Evolutionary conservation across 495 filamentous ascomycete genomes (phyloP).

Genomic region (Oidiodendron maius): DNA sequence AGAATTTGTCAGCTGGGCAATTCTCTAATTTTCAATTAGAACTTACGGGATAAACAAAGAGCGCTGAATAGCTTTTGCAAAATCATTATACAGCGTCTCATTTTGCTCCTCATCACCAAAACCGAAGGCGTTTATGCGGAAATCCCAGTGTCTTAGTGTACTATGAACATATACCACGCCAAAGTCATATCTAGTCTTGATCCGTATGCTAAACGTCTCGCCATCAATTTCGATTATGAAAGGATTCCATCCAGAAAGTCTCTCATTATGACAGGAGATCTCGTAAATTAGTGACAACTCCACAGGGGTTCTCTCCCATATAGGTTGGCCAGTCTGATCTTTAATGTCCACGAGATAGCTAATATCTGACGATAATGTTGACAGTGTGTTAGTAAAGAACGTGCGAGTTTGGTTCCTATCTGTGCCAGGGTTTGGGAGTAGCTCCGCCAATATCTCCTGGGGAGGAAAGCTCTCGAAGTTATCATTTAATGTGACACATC

Average conservation of each 20-base stretch:
- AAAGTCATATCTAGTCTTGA: slow-evolving; percentile 17
- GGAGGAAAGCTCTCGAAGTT: background rate
- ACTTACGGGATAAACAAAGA: slow-evolving; percentile 34
- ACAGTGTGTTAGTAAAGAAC: slow-evolving; percentile 38
- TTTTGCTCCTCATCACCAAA: slow-evolving; percentile 13
- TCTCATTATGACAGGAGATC: slow-evolving; percentile 25
- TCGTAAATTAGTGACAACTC: slow-evolving; percentile 38
- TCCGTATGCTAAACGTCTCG: slow-evolving; percentile 17
- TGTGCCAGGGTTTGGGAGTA: background rate
- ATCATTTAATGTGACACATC: slow-evolving; percentile 14
- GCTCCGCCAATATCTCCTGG: background rate
- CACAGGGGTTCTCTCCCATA: slow-evolving; percentile 6
- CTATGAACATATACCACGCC: slow-evolving; percentile 35
- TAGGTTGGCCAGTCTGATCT: slow-evolving; percentile 11
- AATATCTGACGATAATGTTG: slow-evolving; percentile 28
- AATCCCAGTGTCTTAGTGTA: slow-evolving; percentile 35
- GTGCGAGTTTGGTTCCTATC: background rate
- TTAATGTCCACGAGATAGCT: slow-evolving; percentile 27
- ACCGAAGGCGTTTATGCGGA: slow-evolving; percentile 26
- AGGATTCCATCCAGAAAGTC: slow-evolving; percentile 11
- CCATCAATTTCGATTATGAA: slow-evolving; percentile 48
- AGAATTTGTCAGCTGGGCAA: background rate
- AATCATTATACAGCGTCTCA: slow-evolving; percentile 19
- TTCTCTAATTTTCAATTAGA: background rate
- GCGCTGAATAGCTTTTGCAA: slow-evolving; percentile 26